Conservation (phyloP, 768 basidiomycete genomes). For the Phlegmacium glaucopus region DNA sequence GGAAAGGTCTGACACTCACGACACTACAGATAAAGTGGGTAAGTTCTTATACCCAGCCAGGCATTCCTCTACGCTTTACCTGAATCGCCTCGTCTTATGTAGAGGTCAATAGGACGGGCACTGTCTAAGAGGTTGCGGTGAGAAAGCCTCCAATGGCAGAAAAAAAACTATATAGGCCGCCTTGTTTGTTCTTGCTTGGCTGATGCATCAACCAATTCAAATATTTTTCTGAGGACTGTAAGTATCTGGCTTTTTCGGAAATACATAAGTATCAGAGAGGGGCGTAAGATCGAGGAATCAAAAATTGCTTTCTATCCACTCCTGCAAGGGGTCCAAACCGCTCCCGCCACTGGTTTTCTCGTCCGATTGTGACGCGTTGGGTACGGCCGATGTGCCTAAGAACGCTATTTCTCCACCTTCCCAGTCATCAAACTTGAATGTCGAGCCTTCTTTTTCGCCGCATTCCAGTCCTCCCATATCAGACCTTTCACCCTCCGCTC, state of each 20-base stretch:
- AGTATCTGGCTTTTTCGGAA: too few relatives aligned
- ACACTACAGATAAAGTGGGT: slow-evolving; percentile 45
- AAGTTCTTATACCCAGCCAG: slow-evolving; percentile 61
- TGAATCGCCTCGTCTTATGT: slow-evolving; percentile 63
- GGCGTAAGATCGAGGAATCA: slow-evolving; percentile 15
- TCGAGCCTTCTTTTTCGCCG: slow-evolving; percentile 43
- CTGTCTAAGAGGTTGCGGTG: slow-evolving; percentile 70
- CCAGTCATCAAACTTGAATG: slow-evolving; percentile 78
- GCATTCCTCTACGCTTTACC: slow-evolving; percentile 58
- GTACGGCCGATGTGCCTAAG: slow-evolving; percentile 51
- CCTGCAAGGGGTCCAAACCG: slow-evolving; percentile 40
- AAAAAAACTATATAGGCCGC: not conserved
- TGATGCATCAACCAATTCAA: not conserved
- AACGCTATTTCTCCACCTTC: slow-evolving; percentile 80
- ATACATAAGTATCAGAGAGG: too few relatives aligned
- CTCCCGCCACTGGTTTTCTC: slow-evolving; percentile 33
- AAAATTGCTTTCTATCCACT: slow-evolving; percentile 47
- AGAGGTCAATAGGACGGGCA: slow-evolving; percentile 48
- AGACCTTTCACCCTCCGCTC: slow-evolving; percentile 59
- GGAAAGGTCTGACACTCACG: slow-evolving; percentile 67
- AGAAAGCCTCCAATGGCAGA: slow-evolving; percentile 9
- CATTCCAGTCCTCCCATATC: slow-evolving; percentile 79
- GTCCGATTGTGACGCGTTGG: slow-evolving; percentile 22
- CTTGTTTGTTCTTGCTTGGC: slow-evolving; percentile 8
- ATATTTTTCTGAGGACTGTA: too few relatives aligned